Conservation (phyloP, 2,329 filamentous ascomycete genomes). For the Aureobasidium musti region DNA sequence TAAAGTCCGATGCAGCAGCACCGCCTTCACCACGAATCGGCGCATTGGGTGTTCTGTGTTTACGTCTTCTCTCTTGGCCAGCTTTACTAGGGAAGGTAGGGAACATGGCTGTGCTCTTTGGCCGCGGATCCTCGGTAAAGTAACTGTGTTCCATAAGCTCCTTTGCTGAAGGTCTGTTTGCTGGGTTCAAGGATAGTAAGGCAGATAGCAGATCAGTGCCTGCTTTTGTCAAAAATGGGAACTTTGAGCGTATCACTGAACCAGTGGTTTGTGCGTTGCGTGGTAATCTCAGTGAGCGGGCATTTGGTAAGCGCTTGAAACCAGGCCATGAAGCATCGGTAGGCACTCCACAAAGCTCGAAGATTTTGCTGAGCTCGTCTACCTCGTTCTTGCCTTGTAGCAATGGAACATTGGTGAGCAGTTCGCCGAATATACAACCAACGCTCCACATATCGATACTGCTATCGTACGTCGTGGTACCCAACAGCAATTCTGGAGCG, state of each 20-base stretch:
- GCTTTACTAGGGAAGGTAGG: slow-evolving; percentile 97
- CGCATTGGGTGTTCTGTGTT: slow-evolving; percentile 75
- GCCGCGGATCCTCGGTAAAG: slow-evolving; percentile 84
- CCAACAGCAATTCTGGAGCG: slow-evolving; percentile 84
- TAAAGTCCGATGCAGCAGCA: slow-evolving; percentile 51
- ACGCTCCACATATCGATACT: slow-evolving; percentile 94
- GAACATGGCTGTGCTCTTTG: slow-evolving; percentile 89
- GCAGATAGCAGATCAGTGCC: slow-evolving; percentile 69
- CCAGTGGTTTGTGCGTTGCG: slow-evolving; percentile 48
- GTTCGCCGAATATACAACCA: slow-evolving; percentile 92
- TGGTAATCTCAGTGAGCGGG: slow-evolving; percentile 70
- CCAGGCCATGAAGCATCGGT: slow-evolving; percentile 80
- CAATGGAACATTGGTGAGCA: slow-evolving; percentile 78
- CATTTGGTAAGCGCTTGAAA: slow-evolving; percentile 85
- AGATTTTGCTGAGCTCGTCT: slow-evolving; percentile 83
- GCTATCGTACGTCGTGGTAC: slow-evolving; percentile 70
- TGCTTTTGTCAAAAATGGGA: slow-evolving; percentile 76
- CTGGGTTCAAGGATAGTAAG: slow-evolving; percentile 75
- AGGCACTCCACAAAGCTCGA: slow-evolving; percentile 84
- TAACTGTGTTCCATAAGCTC: slow-evolving; percentile 79
- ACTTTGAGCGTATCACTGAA: slow-evolving; percentile 69
- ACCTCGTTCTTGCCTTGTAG: slow-evolving; percentile 91
- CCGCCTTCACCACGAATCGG: slow-evolving; percentile 73
- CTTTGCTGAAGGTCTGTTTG: slow-evolving; percentile 66
- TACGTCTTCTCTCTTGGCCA: slow-evolving; percentile 78